phyloP scores from a whole-genome alignment of 495 filamentous ascomycete species.

The Neurospora tetrasperma region DNA sequence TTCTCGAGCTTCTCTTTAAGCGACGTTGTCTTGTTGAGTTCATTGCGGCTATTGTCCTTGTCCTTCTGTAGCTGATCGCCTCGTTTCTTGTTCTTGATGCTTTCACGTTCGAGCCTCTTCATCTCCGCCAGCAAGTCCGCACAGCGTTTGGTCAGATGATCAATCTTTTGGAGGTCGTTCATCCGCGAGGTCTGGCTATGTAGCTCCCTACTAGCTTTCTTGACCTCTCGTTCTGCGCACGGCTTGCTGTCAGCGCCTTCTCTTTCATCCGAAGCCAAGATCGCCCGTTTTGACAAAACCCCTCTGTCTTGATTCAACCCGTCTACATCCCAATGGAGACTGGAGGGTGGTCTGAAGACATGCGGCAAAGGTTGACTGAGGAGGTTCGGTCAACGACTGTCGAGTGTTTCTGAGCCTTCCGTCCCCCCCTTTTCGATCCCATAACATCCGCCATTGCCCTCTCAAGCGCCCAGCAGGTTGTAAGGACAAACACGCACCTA shows the following conservation, averaged over 20 bases:
- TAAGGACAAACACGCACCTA: slow-evolving; percentile 60
- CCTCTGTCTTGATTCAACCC: neutral
- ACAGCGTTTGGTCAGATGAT: slow-evolving; percentile 81
- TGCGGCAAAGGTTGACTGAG: neutral
- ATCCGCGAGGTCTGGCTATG: slow-evolving; percentile 71
- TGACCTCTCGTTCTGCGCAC: slow-evolving; percentile 54
- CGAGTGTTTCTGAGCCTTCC: neutral
- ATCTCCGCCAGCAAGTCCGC: slow-evolving; percentile 85
- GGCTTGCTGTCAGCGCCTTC: slow-evolving; percentile 11
- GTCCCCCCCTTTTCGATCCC: neutral
- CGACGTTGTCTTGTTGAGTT: slow-evolving; percentile 74
- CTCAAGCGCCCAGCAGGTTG: neutral
- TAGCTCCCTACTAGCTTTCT: slow-evolving; percentile 85
- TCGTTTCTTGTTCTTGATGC: slow-evolving; percentile 89
- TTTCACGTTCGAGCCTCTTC: slow-evolving; percentile 88
- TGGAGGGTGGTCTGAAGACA: neutral
- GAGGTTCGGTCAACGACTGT: neutral
- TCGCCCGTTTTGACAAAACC: neutral
- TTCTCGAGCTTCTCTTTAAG: slow-evolving; percentile 95
- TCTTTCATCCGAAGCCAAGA: neutral
- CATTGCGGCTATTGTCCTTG: slow-evolving; percentile 76
- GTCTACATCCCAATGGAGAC: neutral
- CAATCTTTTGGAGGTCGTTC: slow-evolving; percentile 62
- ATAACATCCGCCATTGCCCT: slow-evolving; percentile 1
- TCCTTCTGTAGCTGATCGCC: slow-evolving; percentile 94